Evolutionary conservation across 345 rosid species (phyloP).

Genomic region (Salix viminalis): DNA sequence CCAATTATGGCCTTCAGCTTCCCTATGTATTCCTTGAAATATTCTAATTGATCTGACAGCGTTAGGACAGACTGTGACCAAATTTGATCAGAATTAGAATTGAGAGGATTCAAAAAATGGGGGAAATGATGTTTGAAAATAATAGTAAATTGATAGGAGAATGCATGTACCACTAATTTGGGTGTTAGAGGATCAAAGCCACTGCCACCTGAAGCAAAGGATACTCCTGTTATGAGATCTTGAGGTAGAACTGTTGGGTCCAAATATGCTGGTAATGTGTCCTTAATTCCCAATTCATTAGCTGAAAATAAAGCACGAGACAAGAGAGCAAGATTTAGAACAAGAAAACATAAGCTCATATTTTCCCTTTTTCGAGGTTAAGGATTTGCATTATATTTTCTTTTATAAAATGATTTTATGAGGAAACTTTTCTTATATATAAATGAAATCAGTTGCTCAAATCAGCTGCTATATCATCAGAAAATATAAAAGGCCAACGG

Average conservation of each 20-base stretch:
- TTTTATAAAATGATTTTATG: too few species aligned
- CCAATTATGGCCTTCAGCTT: conserved; percentile 39
- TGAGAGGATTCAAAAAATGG: neutral
- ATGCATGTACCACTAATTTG: conserved; percentile 25
- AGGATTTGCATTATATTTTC: too few species aligned
- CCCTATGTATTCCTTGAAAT: conserved; percentile 38
- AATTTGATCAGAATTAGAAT: neutral
- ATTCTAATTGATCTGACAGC: conserved; percentile 32
- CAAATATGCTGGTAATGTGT: conserved; percentile 47
- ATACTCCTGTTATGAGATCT: conserved; percentile 62
- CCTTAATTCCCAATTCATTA: conserved; percentile 53
- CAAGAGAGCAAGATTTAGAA: neutral
- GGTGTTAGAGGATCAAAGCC: conserved; percentile 59
- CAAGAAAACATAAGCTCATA: too few species aligned
- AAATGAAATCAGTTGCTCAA: too few species aligned
- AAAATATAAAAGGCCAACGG: too few species aligned
- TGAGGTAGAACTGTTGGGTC: conserved; percentile 37
- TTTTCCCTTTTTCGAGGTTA: too few species aligned
- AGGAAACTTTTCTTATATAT: too few species aligned
- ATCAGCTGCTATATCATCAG: too few species aligned
- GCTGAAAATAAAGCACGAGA: conserved; percentile 27
- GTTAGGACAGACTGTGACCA: conserved; percentile 36
- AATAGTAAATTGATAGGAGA: neutral
- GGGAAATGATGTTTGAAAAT: neutral
- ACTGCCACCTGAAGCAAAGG: conserved; percentile 62